These are phyloP conservation scores for Alternaria rosae DNA, from an alignment of 2,329 filamentous ascomycete genomes.

Conservation along the genomic window DNA sequence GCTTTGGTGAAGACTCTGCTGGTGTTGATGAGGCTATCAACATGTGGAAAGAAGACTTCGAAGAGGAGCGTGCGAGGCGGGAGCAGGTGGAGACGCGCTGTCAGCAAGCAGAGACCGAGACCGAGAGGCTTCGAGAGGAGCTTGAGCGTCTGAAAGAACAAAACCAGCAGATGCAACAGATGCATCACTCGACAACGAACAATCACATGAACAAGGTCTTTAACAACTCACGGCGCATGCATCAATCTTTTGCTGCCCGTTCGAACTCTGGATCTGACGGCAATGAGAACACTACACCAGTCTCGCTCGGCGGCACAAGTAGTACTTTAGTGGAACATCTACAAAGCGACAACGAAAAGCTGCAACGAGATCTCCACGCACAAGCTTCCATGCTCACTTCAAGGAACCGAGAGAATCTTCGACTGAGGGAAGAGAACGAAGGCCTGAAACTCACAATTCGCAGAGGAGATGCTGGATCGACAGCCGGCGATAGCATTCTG, in stretches of 20 bases:
- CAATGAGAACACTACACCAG: constrained; percentile 39
- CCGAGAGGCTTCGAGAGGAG: constrained; percentile 82
- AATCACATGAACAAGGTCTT: constrained; percentile 48
- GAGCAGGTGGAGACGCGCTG: constrained; percentile 88
- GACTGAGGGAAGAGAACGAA: constrained; percentile 95
- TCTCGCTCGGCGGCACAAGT: constrained; percentile 54
- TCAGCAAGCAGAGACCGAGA: constrained; percentile 90
- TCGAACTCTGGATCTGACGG: constrained; percentile 51
- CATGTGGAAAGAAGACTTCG: constrained; percentile 93
- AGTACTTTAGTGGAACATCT: constrained; percentile 85
- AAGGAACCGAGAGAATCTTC: constrained; percentile 91
- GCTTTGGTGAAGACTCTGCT: constrained; percentile 46
- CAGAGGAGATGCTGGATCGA: constrained; percentile 67
- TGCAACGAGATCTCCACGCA: constrained; percentile 89
- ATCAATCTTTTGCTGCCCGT: constrained; percentile 47
- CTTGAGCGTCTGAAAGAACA: constrained; percentile 71
- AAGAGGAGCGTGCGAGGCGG: constrained; percentile 86
- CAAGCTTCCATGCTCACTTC: constrained; percentile 98
- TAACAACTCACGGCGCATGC: constrained; percentile 50
- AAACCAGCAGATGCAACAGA: constrained; percentile 38
- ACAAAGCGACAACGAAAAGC: constrained; percentile 88
- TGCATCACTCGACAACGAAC: constrained; percentile 45
- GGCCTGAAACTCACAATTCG: constrained; percentile 90
- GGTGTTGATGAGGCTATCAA: constrained; percentile 61
- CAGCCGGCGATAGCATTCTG: constrained; percentile 85